phyloP scores from a whole-genome alignment of 2,329 filamentous ascomycete genomes.

The Trichoderma sp. region DNA sequence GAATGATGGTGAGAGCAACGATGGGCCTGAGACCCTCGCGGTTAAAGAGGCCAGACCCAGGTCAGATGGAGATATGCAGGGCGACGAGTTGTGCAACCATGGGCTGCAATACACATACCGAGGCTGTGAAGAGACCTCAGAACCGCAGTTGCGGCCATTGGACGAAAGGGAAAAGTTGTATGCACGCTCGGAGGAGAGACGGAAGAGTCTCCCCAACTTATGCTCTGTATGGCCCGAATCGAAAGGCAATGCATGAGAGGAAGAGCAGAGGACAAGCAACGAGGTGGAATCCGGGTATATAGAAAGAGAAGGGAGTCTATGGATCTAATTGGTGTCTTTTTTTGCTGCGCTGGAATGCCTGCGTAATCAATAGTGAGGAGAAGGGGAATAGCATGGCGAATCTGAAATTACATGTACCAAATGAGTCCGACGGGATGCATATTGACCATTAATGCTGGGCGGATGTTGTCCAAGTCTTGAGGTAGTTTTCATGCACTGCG shows the following conservation, averaged over 20 bases:
- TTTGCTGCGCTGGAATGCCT: neutral
- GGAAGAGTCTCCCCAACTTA: slow-evolving; percentile 38
- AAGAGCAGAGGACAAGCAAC: neutral
- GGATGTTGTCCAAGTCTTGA: slow-evolving; percentile 14
- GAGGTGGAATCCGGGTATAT: neutral
- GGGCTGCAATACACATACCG: slow-evolving; percentile 21
- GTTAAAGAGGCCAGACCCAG: neutral
- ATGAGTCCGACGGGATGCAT: neutral
- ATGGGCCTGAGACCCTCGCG: neutral
- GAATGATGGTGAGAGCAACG: neutral
- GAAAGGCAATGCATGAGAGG: neutral
- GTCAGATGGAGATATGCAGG: neutral
- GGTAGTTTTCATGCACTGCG: slow-evolving; percentile 16
- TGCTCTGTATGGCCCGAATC: slow-evolving; percentile 34
- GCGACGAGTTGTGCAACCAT: slow-evolving; percentile 23
- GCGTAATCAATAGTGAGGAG: neutral
- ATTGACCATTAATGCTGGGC: slow-evolving; percentile 27
- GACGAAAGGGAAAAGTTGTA: neutral
- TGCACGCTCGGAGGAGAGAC: slow-evolving; percentile 29
- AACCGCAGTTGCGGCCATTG: neutral
- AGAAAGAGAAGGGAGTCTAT: neutral
- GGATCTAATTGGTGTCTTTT: neutral
- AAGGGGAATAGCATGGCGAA: neutral
- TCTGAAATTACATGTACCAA: slow-evolving; percentile 12
- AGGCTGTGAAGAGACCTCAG: neutral